These are phyloP conservation scores for Apiotrichum brassicae DNA, from an alignment of 1,284 basidiomycete species.

Conservation along the genomic window DNA sequence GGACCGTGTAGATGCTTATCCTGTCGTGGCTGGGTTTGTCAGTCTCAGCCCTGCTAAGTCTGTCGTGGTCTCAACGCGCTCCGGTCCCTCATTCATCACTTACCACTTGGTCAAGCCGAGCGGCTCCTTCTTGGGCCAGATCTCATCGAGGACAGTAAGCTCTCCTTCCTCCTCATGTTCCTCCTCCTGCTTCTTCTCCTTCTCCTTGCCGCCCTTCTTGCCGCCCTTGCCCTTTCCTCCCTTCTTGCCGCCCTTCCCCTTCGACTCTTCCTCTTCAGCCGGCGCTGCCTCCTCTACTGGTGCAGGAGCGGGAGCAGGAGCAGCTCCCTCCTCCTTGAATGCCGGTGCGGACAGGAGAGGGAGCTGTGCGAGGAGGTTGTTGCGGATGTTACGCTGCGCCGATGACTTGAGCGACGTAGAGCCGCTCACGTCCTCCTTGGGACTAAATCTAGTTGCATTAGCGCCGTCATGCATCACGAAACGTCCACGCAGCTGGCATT, in stretches of 20 bases:
- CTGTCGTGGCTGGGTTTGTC: slow-evolving; percentile 72
- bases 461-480: not conserved
- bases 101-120: slow-evolving; percentile 92
- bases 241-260: slow-evolving; percentile 15
- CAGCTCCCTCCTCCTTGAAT: slow-evolving; percentile 22
- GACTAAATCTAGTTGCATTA: slow-evolving; percentile 63
- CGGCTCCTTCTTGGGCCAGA: slow-evolving; percentile 98
- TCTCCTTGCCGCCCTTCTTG: slow-evolving; percentile 35
- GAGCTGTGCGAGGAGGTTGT: slow-evolving; percentile 74
- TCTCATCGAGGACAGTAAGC: slow-evolving; percentile 65
- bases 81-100: slow-evolving; percentile 42
- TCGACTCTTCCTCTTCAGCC: slow-evolving; percentile 12
- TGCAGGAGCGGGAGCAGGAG: slow-evolving; percentile 2
- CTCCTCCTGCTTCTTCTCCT: slow-evolving; percentile 24
- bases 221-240: slow-evolving; percentile 40
- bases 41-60: no score
- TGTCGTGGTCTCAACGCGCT: not conserved
- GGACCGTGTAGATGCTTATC: slow-evolving; percentile 82
- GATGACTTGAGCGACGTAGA: slow-evolving; percentile 95
- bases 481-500: no score
- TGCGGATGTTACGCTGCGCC: slow-evolving; percentile 81
- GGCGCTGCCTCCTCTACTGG: slow-evolving; percentile 7
- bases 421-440: slow-evolving; percentile 79
- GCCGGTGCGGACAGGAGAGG: slow-evolving; percentile 54
- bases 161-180: slow-evolving; percentile 49